phyloP scores from a whole-genome alignment of 129 eudicot species.

The Artemisia tridentata region DNA sequence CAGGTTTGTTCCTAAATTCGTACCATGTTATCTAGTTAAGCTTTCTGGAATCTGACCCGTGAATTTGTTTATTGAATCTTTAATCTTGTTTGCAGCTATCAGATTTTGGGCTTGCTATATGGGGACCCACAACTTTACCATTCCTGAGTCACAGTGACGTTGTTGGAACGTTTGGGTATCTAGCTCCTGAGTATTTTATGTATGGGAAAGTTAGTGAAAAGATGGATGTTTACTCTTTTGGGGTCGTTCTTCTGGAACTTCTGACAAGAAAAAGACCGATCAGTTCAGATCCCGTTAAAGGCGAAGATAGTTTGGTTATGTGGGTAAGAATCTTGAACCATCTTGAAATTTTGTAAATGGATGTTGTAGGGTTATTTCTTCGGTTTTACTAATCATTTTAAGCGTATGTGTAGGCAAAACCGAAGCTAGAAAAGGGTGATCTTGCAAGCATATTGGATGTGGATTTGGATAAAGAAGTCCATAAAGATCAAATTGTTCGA shows the following conservation, averaged over 20 bases:
- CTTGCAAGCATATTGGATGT: conserved; percentile 65
- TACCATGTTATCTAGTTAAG: not conserved
- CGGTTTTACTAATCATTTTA: conserved; percentile 7
- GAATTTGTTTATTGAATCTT: conserved; percentile 13
- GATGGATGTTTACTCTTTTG: conserved; percentile 88
- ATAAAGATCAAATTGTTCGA: conserved; percentile 65
- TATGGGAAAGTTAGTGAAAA: conserved; percentile 95
- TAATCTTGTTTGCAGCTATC: conserved; percentile 46
- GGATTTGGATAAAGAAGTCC: conserved; percentile 45
- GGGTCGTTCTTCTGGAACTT: conserved; percentile 89
- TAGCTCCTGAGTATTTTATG: conserved; percentile 98
- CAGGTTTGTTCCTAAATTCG: conserved; percentile 40
- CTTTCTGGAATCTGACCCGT: not conserved
- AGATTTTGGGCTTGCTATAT: conserved; percentile 89
- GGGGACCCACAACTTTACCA: conserved; percentile 76
- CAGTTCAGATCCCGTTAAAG: conserved; percentile 58
- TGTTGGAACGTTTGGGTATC: conserved; percentile 95
- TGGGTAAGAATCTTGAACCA: conserved; percentile 62
- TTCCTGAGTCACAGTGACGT: conserved; percentile 67
- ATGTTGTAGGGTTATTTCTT: not conserved
- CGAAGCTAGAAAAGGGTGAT: conserved; percentile 70
- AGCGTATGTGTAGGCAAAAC: conserved; percentile 64
- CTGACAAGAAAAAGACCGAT: conserved; percentile 77
- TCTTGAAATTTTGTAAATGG: conserved; percentile 4
- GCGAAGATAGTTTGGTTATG: conserved; percentile 92